These are phyloP conservation scores for Macrolepiota fuliginosa DNA, from an alignment of 768 basidiomycete genomes.

Conservation along the genomic window DNA sequence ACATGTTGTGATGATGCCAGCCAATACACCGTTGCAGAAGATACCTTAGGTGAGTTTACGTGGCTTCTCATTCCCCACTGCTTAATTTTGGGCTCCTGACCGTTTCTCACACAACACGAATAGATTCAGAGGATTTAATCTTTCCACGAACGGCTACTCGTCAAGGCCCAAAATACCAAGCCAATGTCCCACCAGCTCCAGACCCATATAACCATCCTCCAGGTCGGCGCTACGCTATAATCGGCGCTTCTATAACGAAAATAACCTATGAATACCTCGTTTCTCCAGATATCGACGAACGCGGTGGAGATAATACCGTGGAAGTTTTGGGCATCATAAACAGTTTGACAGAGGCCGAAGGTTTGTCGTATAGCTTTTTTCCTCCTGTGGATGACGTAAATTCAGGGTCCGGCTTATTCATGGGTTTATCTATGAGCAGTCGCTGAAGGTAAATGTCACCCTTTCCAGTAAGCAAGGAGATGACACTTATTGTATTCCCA, in stretches of 20 bases:
- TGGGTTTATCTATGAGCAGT: constrained; percentile 32
- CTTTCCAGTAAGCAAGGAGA: not conserved
- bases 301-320: constrained; percentile 68
- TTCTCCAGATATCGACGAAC: constrained; percentile 55
- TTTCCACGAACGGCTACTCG: constrained; percentile 92
- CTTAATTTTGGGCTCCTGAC: not conserved
- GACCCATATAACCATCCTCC: constrained; percentile 36
- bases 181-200: constrained; percentile 47
- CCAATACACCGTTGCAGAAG: constrained; percentile 87
- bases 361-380: constrained; percentile 40
- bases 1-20: constrained; percentile 36
- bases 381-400: constrained; percentile 18
- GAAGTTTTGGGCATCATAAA: constrained; percentile 69
- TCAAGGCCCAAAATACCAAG: constrained; percentile 87
- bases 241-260: not conserved
- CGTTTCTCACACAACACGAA: constrained; percentile 24
- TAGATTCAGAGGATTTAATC: constrained; percentile 96
- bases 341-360: constrained; percentile 63
- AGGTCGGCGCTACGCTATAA: constrained; percentile 26
- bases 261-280: constrained; percentile 14
- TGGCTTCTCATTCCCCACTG: not conserved
- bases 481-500: not conserved
- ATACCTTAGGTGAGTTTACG: constrained; percentile 70
- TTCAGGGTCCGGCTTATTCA: constrained; percentile 19
- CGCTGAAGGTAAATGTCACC: constrained; percentile 47